Evolutionary conservation across 805 yeast species (phyloP), one percentile per base, ranked within the genome.

Genomic region (Yarrowia sp.): DNA sequence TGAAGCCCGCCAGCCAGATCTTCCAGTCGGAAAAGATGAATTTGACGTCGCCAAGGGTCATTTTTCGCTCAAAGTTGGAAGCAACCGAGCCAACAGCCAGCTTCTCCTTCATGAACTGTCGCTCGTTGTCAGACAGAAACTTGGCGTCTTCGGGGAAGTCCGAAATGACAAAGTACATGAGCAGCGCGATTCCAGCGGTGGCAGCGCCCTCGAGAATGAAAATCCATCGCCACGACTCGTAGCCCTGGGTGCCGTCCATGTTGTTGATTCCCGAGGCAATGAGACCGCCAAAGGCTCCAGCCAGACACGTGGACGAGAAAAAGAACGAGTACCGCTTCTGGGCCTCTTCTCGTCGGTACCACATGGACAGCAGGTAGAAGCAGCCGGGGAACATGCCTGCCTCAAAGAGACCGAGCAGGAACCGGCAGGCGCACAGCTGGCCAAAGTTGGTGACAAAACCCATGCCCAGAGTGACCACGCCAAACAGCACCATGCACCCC

Each of bases 261-360:
- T 85, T 86, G 72, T 85, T 77, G 70, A 88, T 84, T 69, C 85
- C 69, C 70, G 83, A 87, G 6, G 92, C 92, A 70, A 88, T 82
- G 13, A 90, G 86, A 69, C 92, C 92, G 4, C 88, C 87, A 71
- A 90, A 88, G 30, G 89, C 92, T 73, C 93, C 92, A 1, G 92
- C 90, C 65, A 89, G 80, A 69, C 88, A 85, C 5, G 92, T 87
- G 55, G 89, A 86, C 43, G 88, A 80, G 78, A 89, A 88, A 77
- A 89, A 89, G 64, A 86, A 83, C 38, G 89, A 83, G 76, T 87
- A 88, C 61, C 94, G 79, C 74, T 87, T 83, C 78, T 88, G 91
- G n/a, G 91, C 84, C 76, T 89, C 93, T n/a, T 77, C 76, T 67
- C 87, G 83, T 49, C 85, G 79, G 77, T 89, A 89, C 79, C 87